A percentile compares a stretch with the other conserved stretches of the same genome.
phyloP scores from a whole-genome alignment of 805 yeast species.

The Lipomyces lipofer region DNA sequence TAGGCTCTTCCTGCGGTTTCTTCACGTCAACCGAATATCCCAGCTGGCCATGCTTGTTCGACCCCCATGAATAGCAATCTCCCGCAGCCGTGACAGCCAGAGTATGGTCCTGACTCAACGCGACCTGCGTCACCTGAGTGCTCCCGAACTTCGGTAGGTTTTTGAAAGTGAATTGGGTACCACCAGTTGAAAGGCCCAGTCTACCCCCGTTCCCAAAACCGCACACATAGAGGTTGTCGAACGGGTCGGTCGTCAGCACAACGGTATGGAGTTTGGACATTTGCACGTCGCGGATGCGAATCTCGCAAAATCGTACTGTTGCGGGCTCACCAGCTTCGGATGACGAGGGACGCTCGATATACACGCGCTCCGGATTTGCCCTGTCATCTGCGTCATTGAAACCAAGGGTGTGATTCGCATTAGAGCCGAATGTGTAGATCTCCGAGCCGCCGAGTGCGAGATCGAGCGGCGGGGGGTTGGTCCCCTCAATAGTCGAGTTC shows the following conservation, averaged over 20 bases:
- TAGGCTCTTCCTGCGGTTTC: constrained; percentile 35
- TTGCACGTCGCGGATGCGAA: constrained; percentile 48
- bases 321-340: constrained; percentile 31
- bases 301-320: constrained; percentile 43
- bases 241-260: constrained; percentile 51
- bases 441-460: constrained; percentile 45
- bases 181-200: constrained; percentile 53
- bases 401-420: constrained; percentile 63
- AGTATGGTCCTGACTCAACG: constrained; percentile 67
- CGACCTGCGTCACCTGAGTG: constrained; percentile 43
- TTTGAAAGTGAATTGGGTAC: constrained; percentile 42
- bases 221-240: constrained; percentile 54
- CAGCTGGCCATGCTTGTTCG: constrained; percentile 64
- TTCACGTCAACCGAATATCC: constrained; percentile 49
- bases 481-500: constrained; percentile 34
- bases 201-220: constrained; percentile 75
- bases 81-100: constrained; percentile 55
- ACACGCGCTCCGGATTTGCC: constrained; percentile 46
- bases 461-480: constrained; percentile 26
- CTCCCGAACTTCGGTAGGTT: constrained; percentile 44
- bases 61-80: constrained; percentile 78
- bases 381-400: constrained; percentile 63
- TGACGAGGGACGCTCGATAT: constrained; percentile 34
- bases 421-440: constrained; percentile 62
- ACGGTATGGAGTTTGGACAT: constrained; percentile 69